phyloP scores from a whole-genome alignment of 768 basidiomycete genomes.

The Lentinus tigrinus region DNA sequence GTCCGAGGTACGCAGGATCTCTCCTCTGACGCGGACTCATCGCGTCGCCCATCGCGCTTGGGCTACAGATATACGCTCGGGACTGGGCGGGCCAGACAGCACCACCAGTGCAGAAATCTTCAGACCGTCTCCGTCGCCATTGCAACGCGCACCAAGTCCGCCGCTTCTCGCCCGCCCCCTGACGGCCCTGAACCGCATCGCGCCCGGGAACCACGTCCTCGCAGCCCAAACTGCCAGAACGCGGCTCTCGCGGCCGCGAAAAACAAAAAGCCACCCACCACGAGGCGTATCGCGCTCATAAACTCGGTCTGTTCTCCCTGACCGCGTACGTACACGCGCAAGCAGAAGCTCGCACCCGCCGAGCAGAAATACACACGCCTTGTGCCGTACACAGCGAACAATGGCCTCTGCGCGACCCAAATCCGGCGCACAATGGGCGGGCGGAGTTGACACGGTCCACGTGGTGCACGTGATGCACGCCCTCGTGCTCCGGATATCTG shows the following conservation, averaged over 20 bases:
- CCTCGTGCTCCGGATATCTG: neutral
- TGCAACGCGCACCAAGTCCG: too few species aligned
- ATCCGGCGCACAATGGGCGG: slow-evolving; percentile 11
- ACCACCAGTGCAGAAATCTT: too few species aligned
- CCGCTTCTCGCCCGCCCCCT: too few species aligned
- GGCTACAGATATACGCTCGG: too few species aligned
- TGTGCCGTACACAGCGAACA: slow-evolving; percentile 2
- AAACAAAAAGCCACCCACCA: neutral
- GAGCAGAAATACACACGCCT: neutral
- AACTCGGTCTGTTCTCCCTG: neutral
- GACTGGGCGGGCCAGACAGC: too few species aligned
- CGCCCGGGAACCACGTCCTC: neutral
- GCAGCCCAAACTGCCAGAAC: too few species aligned
- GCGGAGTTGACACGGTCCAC: slow-evolving; percentile 21
- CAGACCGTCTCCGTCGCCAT: too few species aligned
- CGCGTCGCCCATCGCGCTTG: too few species aligned
- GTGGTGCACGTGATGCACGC: slow-evolving; percentile 15
- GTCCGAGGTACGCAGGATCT: too few species aligned
- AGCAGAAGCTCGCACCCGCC: neutral
- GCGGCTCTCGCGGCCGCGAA: neutral
- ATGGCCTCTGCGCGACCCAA: neutral
- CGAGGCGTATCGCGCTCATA: neutral
- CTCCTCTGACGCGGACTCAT: too few species aligned
- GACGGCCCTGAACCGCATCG: neutral
- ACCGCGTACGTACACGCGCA: neutral